These are phyloP conservation scores for Anisodus tanguticus DNA, from an alignment of 257 asterid species.

Conservation along the genomic window DNA sequence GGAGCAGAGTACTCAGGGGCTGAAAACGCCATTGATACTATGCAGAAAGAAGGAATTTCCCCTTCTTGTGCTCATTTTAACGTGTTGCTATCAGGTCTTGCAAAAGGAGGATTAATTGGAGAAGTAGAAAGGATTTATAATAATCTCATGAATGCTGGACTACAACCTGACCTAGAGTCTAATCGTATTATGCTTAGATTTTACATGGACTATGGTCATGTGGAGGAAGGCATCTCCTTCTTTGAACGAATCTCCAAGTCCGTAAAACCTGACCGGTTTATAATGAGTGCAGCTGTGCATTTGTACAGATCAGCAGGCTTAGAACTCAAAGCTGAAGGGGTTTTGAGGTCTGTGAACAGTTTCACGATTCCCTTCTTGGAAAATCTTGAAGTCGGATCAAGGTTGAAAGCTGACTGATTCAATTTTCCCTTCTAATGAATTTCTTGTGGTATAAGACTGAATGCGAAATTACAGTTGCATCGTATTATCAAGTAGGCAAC, in stretches of 20 bases:
- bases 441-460: background rate
- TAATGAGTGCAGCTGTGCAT: slow-evolving; percentile 74
- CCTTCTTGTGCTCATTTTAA: slow-evolving; percentile 68
- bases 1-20: slow-evolving; percentile 57
- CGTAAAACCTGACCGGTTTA: slow-evolving; percentile 59
- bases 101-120: slow-evolving; percentile 57
- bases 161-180: slow-evolving; percentile 59
- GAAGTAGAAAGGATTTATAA: slow-evolving; percentile 68
- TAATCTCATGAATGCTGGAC: slow-evolving; percentile 44
- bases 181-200: slow-evolving; percentile 69
- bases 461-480: background rate
- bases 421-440: background rate
- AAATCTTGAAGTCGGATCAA: slow-evolving; percentile 66
- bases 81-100: slow-evolving; percentile 54
- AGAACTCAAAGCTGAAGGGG: slow-evolving; percentile 50
- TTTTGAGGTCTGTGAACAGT: slow-evolving; percentile 50
- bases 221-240: slow-evolving; percentile 59
- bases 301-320: slow-evolving; percentile 60
- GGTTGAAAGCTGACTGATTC: slow-evolving; percentile 31
- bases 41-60: slow-evolving; percentile 73
- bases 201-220: slow-evolving; percentile 64
- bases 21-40: slow-evolving; percentile 52
- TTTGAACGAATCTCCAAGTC: slow-evolving; percentile 58
- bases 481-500: background rate
- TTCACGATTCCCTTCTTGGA: slow-evolving; percentile 54